Evolutionary conservation across 371 early-diverging fungal genomes (phyloP), one percentile per base, ranked within the genome.

Genomic region (Coemansia sp.): DNA sequence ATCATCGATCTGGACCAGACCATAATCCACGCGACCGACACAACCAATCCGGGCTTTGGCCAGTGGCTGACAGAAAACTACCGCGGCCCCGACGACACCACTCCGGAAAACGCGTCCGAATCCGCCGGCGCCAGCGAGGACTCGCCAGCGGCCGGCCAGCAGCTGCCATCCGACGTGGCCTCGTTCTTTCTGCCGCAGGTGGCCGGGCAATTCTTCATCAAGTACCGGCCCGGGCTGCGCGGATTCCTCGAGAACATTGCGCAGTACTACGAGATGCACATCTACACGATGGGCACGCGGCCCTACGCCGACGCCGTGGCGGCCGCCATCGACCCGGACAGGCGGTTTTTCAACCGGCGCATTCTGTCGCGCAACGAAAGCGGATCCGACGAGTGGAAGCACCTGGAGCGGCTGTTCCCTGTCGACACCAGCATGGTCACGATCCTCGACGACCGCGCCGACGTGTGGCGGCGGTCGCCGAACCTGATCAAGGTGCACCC

Each of bases 1-100:
- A 88, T 99, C 43, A 83, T 99, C 31, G 99, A 99, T 83, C 83
- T 99, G 52, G 99, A 99, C 78, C 99, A 97, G 79, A 99, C 99
- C 1, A 83, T 99, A 26, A 89, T 99, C n/a, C 99, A 99, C 62
- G 98, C 99, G 10, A 89, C 93, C 7, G 89, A 89, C 38, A 67
- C 77, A 11, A 47, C 39, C 0, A 90, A 94, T 60, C 84, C 88
- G 1, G 86, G 85, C 3, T 88, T 95, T 26, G 89, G 85, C 4
- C 83, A 86, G 36, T 93, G 94, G 93, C 80, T 93, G 67, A 81
- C 80, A 38, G 84, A 93, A 42, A 84, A 89, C 48, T 80, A 85
- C 34, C 84, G 88, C 61, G 84, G 83, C 8, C 87, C 88, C 59
- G 80, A 32, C 32, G 32, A 16, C 16, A n/a, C 45, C 16, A 43